Conservation (phyloP, 2,329 filamentous ascomycete genomes). For the Xylaria sp. region DNA sequence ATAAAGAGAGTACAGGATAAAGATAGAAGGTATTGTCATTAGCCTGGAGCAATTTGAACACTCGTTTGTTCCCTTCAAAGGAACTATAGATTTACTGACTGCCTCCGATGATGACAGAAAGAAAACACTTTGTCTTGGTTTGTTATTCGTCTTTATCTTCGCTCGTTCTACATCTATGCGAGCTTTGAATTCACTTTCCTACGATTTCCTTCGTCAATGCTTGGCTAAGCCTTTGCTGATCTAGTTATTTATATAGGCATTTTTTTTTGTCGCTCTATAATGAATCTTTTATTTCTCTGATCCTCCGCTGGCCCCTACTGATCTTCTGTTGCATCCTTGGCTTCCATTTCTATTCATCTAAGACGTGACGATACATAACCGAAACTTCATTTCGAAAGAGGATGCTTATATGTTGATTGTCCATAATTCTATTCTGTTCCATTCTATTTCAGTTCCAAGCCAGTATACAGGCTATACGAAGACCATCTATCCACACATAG, state of each 20-base stretch:
- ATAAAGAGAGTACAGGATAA: background rate
- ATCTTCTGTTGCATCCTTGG: background rate
- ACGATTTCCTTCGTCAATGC: conserved; percentile 4
- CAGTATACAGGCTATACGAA: conserved; percentile 28
- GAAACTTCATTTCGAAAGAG: background rate
- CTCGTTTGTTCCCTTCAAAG: conserved; percentile 24
- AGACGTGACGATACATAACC: background rate
- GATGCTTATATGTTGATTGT: background rate
- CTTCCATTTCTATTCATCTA: background rate
- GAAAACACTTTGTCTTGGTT: conserved; percentile 12
- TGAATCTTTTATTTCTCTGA: background rate
- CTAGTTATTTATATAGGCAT: conserved; percentile 18
- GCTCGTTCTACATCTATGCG: background rate
- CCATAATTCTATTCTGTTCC: background rate
- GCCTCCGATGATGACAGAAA: background rate
- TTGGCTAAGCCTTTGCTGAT: background rate
- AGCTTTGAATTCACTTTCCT: conserved; percentile 14
- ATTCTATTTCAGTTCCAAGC: background rate
- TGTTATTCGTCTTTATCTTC: conserved; percentile 23
- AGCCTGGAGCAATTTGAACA: background rate
- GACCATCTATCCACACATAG: background rate
- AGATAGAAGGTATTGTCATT: conserved; percentile 7
- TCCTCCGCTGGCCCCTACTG: background rate
- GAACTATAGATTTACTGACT: background rate
- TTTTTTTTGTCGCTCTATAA: background rate